Conservation (phyloP, 2,329 filamentous ascomycete genomes). For the Tolypocladium paradoxum region DNA sequence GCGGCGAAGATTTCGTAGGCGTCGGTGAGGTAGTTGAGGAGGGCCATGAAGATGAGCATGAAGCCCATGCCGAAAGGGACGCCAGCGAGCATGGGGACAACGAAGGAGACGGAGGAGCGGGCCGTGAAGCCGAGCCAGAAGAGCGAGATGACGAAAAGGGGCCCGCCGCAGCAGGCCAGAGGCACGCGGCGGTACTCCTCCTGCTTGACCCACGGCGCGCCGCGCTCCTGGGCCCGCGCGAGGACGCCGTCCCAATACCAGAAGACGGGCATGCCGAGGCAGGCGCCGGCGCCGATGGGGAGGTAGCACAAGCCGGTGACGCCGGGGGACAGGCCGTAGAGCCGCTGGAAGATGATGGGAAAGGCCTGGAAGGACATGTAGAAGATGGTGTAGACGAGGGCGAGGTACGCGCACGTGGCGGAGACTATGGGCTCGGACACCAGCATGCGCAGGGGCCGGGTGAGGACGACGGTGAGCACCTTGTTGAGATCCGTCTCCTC, state of each 20-base stretch:
- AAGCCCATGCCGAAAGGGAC: constrained; percentile 52
- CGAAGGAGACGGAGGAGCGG: constrained; percentile 34
- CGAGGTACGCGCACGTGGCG: constrained; percentile 58
- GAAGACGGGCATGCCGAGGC: constrained; percentile 49
- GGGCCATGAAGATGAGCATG: constrained; percentile 51
- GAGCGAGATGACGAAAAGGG: constrained; percentile 44
- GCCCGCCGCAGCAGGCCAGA: constrained; percentile 59
- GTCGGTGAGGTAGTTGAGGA: constrained; percentile 55
- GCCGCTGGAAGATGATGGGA: constrained; percentile 53
- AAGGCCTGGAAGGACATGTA: constrained; percentile 71
- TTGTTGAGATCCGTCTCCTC: constrained; percentile 46
- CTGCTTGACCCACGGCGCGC: constrained; percentile 45
- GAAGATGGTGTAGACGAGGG: constrained; percentile 56
- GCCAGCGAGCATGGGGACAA: constrained; percentile 48
- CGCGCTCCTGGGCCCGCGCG: constrained; percentile 33
- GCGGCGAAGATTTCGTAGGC: constrained; percentile 59
- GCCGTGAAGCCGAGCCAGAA: constrained; percentile 56
- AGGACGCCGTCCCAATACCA: constrained; percentile 54
- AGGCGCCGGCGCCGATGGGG: constrained; percentile 53
- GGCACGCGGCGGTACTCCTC: constrained; percentile 63
- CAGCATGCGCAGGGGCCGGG: constrained; percentile 62
- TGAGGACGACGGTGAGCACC: constrained; percentile 58
- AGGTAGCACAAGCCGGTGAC: constrained; percentile 58
- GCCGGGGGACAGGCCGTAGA: constrained; percentile 55
- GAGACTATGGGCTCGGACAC: constrained; percentile 62